Evolutionary conservation across 805 yeast genomes (phyloP), one percentile per base, ranked within the genome.

Genomic region (Cyberlindnera subsufficiens): DNA sequence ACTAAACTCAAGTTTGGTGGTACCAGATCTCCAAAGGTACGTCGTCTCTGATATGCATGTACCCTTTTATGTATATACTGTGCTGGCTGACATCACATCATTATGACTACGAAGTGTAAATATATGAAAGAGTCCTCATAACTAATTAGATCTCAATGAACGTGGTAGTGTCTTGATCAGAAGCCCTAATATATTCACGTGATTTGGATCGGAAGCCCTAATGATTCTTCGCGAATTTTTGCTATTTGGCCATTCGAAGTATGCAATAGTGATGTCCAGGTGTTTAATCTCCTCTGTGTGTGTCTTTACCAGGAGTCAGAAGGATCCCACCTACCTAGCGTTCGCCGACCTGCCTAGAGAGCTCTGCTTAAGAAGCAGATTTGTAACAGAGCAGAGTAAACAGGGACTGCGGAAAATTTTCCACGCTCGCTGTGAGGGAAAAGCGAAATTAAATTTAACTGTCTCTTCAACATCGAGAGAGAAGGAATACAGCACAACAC

Each of bases 1-100:
- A 88, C 99, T 6, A 77, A 77, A 44, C 73, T 91, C 69, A 84
- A 86, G 65, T 87, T 87, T 58, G 99, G 99, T 72, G 98, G 98
- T 72, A 82, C 77, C 37, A 78, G 93, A 56, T 73, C 96, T 17
- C 95, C 91, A 65, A 78, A 81, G 61, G 72, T 72, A 44, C 83
- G 96, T 71, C 81, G 95, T 68, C 69, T 84, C 57, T 80, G 67
- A 62, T 45, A 3, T 5, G 19, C 32, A 33, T 45, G 45, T 42
- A 36, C 27, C 27, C 27, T 22, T 22, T 22, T 22, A 22, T 22
- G 27, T 22, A 22, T 22, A 22, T 22, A 22, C 13, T 22, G 27
- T 22, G 27, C 10, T 22, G 27, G 11, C 27, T 22, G 8, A 22
- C 27, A 22, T 22, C 27, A 22, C 27, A 22, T 22, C 11, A 5